Base-by-base conservation (phyloP, 768 basidiomycete genomes). In the Gyrodon lividus region DNA sequence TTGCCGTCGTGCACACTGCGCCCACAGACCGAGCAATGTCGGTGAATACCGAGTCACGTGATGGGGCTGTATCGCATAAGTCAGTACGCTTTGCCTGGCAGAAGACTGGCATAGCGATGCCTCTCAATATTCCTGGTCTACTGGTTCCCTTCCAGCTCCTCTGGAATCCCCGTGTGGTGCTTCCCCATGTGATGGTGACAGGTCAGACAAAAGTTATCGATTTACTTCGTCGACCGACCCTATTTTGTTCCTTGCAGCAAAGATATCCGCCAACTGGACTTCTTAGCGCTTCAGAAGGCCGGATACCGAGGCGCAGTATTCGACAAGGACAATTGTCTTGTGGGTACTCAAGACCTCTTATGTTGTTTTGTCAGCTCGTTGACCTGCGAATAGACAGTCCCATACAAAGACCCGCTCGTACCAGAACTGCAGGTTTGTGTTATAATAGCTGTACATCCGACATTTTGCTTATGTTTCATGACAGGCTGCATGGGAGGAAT, bases 311-410 rank as follows among this genome's bases (percentile, higher is more conserved):
- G 89, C n/a, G 90, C 87, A 3, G 83, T 99, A 1, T 88, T 98
- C 59, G 96, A 98, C 78, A 98, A 98, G 72, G 96, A 99, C 65
- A 98, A 99, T 61, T 98, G 96, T 64, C 71, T 98, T 58, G 96
- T 92, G 57, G 24, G 87, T 72, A 4, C 16, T 5, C 43, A 43
- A 35, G 3, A 7, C 5, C 8, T 16, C 2, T 22, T 28, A 6
- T 10, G 3, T 0, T 2, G n/a, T 37, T 22, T 24, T 14, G 28
- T 14, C 30, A 1, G 4, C 43, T 4, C 6, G n/a, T 9, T 61
- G 10, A 46, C 51, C 22, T 22, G 3, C 8, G 3, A 20, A 22
- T 43, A 97, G 96, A 96, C 96, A 2, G 65, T 83, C 28, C 96
- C 96, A 0, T 72, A 89, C 63, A 68, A 77, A 41, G 96, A 98